Conservation (phyloP, 1,284 basidiomycete genomes). For the Cutaneotrichosporon sp. region DNA sequence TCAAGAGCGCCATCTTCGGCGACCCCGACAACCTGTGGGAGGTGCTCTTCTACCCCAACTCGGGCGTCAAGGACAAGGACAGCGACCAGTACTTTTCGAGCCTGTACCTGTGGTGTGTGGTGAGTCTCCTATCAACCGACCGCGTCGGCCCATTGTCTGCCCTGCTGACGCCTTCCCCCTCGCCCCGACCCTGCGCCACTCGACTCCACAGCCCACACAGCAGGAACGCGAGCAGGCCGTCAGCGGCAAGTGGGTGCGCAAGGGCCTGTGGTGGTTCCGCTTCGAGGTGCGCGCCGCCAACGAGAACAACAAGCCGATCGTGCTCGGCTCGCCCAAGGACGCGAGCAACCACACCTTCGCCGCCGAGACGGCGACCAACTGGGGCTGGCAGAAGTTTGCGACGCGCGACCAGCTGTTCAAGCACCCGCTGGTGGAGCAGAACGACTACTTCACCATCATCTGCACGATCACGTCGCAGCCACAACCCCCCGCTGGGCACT, state of each 20-base stretch:
- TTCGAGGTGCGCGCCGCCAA: conserved; percentile 70
- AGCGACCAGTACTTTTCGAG: conserved; percentile 62
- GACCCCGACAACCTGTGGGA: conserved; percentile 56
- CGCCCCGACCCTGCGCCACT: no score
- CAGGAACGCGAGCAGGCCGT: conserved; percentile 69
- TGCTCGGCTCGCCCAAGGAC: conserved; percentile 63
- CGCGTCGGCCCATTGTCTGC: neutral
- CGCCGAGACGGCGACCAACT: conserved; percentile 72
- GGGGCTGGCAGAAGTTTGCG: conserved; percentile 79
- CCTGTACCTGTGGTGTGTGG: conserved; percentile 77
- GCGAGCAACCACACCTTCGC: conserved; percentile 82
- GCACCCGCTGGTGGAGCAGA: conserved; percentile 59
- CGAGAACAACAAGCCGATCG: conserved; percentile 31
- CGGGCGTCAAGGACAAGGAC: conserved; percentile 58
- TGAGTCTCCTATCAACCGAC: conserved; percentile 57
- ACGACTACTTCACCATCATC: conserved; percentile 69
- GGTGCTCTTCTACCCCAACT: conserved; percentile 79
- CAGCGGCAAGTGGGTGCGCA: conserved; percentile 74
- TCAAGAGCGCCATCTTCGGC: conserved; percentile 54
- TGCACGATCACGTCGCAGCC: conserved; percentile 76
- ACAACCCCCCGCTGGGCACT: conserved; percentile 59
- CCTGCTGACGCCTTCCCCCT: neutral
- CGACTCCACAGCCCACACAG: conserved; percentile 59
- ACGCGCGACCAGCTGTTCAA: conserved; percentile 72
- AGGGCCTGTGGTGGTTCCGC: conserved; percentile 77